Evolutionary conservation across 2,329 filamentous ascomycete species (phyloP), one percentile per base, ranked within the genome.

Genomic region (Ambrosiella cleistominuta): DNA sequence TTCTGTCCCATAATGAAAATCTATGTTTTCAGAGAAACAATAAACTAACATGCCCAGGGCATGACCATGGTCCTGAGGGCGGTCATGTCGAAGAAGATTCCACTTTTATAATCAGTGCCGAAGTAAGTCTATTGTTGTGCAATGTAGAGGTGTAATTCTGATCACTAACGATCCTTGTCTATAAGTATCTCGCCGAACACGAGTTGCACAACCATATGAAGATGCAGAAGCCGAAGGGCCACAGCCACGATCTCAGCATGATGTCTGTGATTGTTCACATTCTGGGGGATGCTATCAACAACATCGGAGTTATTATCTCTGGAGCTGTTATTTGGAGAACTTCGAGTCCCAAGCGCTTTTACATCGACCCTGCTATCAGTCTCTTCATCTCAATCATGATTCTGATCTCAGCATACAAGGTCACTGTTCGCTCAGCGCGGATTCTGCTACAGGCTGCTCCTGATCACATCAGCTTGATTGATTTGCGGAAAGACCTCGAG

Each of bases 341-440:
- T 0, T 66, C 74, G 37, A 80, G 76, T 37, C 71, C 77, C 0
- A 72, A 68, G 2, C 74, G 82, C 39, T 86, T 77, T 70, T 89
- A 88, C 63, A 83, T 82, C 4, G 86, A 90, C 65, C 85, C 86
- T 0, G 82, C 75, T 2, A 76, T 83, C 39, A 80, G 82, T 60
- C 74, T 86, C 66, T 81, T 75, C 55, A 90, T 89, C 63, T 77
- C 82, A 1, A 61, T 87, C n/a, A 83, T 88, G 76, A 87, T 89
- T 45, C 70, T 88, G 2, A 59, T 78, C 0, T 81, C 83, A 0
- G 76, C 82, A 0, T 63, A 83, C 11, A 82, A 83, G 0, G 71
- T 88, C 60, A 74, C 82, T 44, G 80, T 75, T 64, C 75, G 72
- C 51, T 79, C 76, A 55, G 85, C 84, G 4, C 71, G 71, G 38